Evolutionary conservation across 2,329 filamentous ascomycete species (phyloP), one percentile per base, ranked within the genome.

Genomic region (Aspergillus pseudotamarii): DNA sequence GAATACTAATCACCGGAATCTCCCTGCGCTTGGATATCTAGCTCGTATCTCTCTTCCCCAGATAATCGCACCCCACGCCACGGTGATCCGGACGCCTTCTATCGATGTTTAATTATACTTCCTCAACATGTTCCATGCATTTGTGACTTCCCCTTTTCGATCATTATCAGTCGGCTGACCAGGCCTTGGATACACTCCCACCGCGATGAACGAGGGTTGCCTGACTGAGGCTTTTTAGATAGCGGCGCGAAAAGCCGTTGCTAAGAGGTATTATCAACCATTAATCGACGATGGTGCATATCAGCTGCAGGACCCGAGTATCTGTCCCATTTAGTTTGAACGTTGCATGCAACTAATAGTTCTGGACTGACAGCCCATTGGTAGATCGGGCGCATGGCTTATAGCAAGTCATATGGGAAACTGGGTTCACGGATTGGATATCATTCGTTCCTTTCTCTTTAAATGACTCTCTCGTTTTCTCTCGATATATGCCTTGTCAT

Each of bases 221-320:
- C 26, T 21, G 51, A 50, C 43, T 19, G n/a, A 26, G 32, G 48
- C 26, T 16, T 45, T 45, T 59, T 41, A 67, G 68, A 72, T 70
- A 72, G 60, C 64, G 59, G 55, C 55, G 11, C 4, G 23, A 19
- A 48, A 61, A 64, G 56, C 60, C 58, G 63, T 73, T 72, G 67
- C 66, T 70, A 72, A 73, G 60, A 60, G 34, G 38, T 64, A 65
- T 73, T 73, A 74, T 70, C 68, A 71, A 70, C 60, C 43, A 58
- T 28, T 58, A 59, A 62, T 58, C 34, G 61, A 64, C 61, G 56
- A 36, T 55, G 26, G 54, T 66, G 68, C 72, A 73, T 74, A 74
- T 74, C 72, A 72, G 67, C 66, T 71, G 70, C 65, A 70, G 66
- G 65, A 66, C 64, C 58, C 59, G 50, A 61, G 62, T 66, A 55